A percentile compares a stretch with the other conserved stretches of the same genome.
phyloP scores from a whole-genome alignment of 2,329 filamentous ascomycete genomes.

The Fusarium irregulare region DNA sequence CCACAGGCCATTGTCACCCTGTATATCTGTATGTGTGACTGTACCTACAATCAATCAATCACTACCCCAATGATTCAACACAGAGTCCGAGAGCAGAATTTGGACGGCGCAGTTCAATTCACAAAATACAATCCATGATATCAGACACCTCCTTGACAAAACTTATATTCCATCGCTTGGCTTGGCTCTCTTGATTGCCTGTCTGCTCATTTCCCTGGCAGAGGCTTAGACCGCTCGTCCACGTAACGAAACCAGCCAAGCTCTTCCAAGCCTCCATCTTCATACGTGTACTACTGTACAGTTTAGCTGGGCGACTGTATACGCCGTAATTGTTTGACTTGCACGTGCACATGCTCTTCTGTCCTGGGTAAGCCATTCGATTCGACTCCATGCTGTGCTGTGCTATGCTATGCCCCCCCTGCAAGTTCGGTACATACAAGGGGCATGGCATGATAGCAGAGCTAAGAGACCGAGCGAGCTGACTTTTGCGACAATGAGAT shows the following conservation, averaged over 20 bases:
- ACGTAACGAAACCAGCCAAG: conserved; percentile 23
- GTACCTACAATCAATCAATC: background rate
- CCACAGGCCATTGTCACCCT: background rate
- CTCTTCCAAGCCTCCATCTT: conserved; percentile 10
- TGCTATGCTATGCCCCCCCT: background rate
- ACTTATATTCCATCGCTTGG: conserved; percentile 4
- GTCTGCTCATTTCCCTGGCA: conserved; percentile 22
- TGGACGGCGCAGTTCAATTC: background rate
- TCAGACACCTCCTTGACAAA: background rate
- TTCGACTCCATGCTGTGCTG: background rate
- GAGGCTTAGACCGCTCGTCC: conserved; percentile 33
- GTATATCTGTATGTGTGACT: background rate
- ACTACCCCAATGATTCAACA: conserved; percentile 2
- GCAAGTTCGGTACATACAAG: background rate
- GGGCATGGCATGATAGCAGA: background rate
- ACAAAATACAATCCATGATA: background rate
- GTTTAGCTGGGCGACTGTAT: background rate
- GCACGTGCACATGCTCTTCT: background rate
- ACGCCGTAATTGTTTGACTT: conserved; percentile 13
- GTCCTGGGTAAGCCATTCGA: conserved; percentile 5
- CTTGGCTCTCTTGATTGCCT: background rate
- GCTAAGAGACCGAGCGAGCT: background rate
- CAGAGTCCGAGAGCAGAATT: conserved; percentile 1
- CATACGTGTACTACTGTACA: background rate
- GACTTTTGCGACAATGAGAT: background rate